Base-by-base conservation (phyloP, 768 basidiomycete genomes). In the Paxillus ammoniavirescens region DNA sequence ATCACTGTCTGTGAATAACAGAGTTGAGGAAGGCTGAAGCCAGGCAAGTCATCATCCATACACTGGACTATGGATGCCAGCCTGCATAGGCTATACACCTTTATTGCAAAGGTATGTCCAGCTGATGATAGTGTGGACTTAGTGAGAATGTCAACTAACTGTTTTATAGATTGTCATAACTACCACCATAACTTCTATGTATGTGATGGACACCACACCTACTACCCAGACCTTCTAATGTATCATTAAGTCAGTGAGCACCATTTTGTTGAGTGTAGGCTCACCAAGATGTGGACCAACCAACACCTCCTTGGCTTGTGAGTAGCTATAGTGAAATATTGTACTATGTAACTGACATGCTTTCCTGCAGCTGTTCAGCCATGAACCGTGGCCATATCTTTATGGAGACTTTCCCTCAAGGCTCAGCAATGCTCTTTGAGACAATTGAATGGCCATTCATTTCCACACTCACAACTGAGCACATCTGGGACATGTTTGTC, bases 171-270 rank as follows among this genome's bases (percentile, higher is more conserved):
- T 38, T 38, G 37, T 10, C 37, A 38, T n/a, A 38, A 38, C 37
- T 38, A 38, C n/a, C 37, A 38, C 37, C 37, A 38, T n/a, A 38
- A 38, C 9, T 38, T 13, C 37, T 38, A 10, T 10, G 37, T 38
- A 10, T 10, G 9, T n/a, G 37, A 38, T 38, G 37, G 37, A 3
- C 4, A 38, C 4, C 37, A n/a, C 37, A 38, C 37, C 12, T 38
- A 38, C 37, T 38, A 38, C 37, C 4, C 9, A 4, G 9, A 4
- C 9, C 12, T 38, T n/a, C 37, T n/a, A 10, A 13, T 10, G n/a
- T 43, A 43, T 17, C n/a, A 71, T 30, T 55, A 71, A 42, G 55
- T 72, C 18, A 61, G 55, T 14, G 58, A 70, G 41, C 68, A 72
- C 52, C 65, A 65, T 15, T 72, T 62, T 50, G 50, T 66, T 45